Base-by-base conservation (phyloP, 768 basidiomycete species). In the Boletus insuetus region DNA sequence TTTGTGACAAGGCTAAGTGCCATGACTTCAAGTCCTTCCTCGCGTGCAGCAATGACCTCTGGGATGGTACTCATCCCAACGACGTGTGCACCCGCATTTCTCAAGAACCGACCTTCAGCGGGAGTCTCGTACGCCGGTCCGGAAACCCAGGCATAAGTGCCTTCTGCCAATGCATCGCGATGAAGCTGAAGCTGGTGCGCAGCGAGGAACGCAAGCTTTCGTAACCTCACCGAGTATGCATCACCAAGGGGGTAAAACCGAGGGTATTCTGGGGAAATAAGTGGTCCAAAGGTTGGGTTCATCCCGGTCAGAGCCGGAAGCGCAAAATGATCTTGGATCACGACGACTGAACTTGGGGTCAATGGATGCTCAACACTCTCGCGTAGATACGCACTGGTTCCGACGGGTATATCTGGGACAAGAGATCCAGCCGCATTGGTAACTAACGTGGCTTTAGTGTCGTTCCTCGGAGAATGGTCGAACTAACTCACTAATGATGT, bases 21-120 rank as follows among this genome's bases (percentile, higher is more conserved):
- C 71, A 89, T 76, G 49, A 89, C 83, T 51, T 89, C 80, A 52
- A 95, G 61, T 0, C 86, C 87, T 64, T 86, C 87, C 65, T 91
- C 85, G 46, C 83, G 73, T 10, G 88, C 93, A 0, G 84, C 88
- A 22, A 94, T 75, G 24, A 95, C 93, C 71, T 95, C 93, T 0
- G 92, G 93, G 16, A 94, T 82, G 0, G 94, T 95, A 61, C 89
- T 92, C 93, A 95, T 95, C 2, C 93, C 93, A 2, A 94, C 93
- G n/a, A 94, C 88, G 62, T 92, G 91, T 1, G 87, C 93, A 4
- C 93, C 93, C 0, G 82, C 84, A 9, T 73, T 71, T 16, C 87
- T 75, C 39, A 95, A 73, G 72, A 94, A 85, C 46, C 85, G 77
- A 32, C 91, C 93, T 62, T 96, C 93, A 0, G 91, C 92, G 3